Percentiles rank a stretch among this genome's conserved stretches.
phyloP scores from a whole-genome alignment of 1,284 basidiomycete genomes.

The Rugosomyces carneus region DNA sequence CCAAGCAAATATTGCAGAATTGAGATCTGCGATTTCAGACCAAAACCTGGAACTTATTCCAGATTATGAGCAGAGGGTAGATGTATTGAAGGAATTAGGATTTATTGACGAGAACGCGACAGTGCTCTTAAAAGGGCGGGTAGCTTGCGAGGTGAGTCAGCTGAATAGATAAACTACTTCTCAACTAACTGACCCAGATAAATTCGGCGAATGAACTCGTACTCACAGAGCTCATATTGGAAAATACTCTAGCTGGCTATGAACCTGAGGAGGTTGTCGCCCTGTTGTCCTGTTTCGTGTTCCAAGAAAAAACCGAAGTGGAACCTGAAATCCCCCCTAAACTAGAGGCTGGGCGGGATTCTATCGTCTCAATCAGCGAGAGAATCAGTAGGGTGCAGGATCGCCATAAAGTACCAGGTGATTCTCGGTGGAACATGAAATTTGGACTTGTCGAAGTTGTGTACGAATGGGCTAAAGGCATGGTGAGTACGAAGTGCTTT shows the following conservation, averaged over 20 bases:
- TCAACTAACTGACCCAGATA: conserved; percentile 52
- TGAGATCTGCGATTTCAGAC: conserved; percentile 85
- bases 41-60: conserved; percentile 96
- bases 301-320: conserved; percentile 93
- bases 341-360: conserved; percentile 74
- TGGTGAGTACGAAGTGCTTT: conserved; percentile 48
- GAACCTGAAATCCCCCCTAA: conserved; percentile 78
- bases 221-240: conserved; percentile 93
- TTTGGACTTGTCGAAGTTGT: conserved; percentile 93
- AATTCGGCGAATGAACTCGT: conserved; percentile 96
- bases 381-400: conserved; percentile 79
- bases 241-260: conserved; percentile 87
- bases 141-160: conserved; percentile 83
- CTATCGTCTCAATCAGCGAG: conserved; percentile 80
- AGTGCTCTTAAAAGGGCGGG: conserved; percentile 92
- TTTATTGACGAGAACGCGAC: conserved; percentile 94
- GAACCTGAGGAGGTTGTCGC: conserved; percentile 98
- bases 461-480: conserved; percentile 98
- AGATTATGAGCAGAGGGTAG: conserved; percentile 93
- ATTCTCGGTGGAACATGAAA: conserved; percentile 72
- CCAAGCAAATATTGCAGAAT: conserved; percentile 62
- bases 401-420: conserved; percentile 69
- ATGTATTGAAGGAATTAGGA: conserved; percentile 85
- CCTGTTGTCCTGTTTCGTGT: conserved; percentile 92
- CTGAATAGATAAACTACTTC: conserved; percentile 7